Conservation (phyloP, 2,329 filamentous ascomycete species). For the Pseudocercospora vitis region DNA sequence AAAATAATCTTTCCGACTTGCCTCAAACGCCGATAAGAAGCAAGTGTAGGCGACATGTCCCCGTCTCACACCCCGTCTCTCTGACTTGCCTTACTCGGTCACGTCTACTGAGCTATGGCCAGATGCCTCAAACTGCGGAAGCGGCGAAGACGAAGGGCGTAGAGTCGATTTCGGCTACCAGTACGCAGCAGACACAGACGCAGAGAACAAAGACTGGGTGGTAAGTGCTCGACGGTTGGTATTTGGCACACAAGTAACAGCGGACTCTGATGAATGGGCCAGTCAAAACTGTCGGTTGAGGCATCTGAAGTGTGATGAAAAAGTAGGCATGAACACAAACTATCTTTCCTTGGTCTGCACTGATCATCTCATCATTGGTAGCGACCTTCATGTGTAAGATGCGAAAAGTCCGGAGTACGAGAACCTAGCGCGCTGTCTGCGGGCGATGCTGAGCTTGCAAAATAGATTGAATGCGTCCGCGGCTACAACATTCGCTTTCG, state of each 20-base stretch:
- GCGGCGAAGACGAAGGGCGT: background rate
- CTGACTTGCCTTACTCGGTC: background rate
- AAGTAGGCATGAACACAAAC: too few species aligned
- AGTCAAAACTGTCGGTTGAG: slow-evolving; percentile 33
- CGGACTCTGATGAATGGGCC: slow-evolving; percentile 2
- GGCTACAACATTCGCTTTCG: slow-evolving; percentile 38
- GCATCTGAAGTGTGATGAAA: slow-evolving; percentile 37
- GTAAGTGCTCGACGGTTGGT: slow-evolving; percentile 19
- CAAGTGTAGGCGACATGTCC: background rate
- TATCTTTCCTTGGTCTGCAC: too few species aligned
- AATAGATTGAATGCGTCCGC: slow-evolving; percentile 33
- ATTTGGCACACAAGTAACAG: background rate
- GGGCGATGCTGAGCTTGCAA: background rate
- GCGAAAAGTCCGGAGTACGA: slow-evolving; percentile 29
- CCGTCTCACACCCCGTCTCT: background rate
- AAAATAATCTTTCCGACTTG: background rate
- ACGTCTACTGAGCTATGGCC: slow-evolving; percentile 5
- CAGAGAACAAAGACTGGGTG: slow-evolving; percentile 31
- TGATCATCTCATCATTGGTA: too few species aligned
- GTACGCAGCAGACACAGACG: slow-evolving; percentile 12
- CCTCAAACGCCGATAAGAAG: slow-evolving; percentile 6
- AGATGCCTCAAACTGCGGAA: slow-evolving; percentile 8
- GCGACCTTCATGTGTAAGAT: slow-evolving; percentile 33
- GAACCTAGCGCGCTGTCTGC: background rate
- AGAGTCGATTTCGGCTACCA: background rate